Evolutionary conservation across 1,284 basidiomycete species (phyloP), one percentile per base, ranked within the genome.

Genomic region (Marasmius fiardii): DNA sequence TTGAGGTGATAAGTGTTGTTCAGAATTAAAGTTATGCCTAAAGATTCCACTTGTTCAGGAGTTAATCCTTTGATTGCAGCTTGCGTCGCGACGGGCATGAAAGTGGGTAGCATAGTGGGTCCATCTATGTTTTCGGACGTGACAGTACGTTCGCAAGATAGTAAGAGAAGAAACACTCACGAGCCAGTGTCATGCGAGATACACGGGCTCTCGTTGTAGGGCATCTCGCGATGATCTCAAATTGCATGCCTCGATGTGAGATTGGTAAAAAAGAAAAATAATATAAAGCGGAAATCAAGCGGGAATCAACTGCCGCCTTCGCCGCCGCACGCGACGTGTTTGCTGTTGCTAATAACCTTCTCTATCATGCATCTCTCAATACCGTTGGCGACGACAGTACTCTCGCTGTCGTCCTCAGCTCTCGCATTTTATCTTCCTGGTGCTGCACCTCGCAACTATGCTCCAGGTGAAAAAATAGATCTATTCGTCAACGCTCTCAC

Each of bases 71-170:
- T 93, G 65, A 93, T 90, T 1, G 90, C 88, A 23, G 86, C 91
- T 68, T 93, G 92, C 3, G 91, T 93, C 3, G 90, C 92, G 5
- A 93, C 92, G 12, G 92, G 92, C 92, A 93, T 93, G 65, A 94
- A 93, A 0, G 92, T 92, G 0, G 92, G 92, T 10, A 93, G 73
- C 75, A 87, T 82, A 1, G 91, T 93, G 43, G 79, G 73, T 10
- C 88, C 90, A 74, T 93, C 90, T 89, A 63, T 23, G 51, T 45
- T 51, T 33, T 44, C 58, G 58, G 54, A 53, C 47, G 34, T 41
- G 18, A 50, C 54, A 55, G 8, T 3, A 37, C 5, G 35, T 52
- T 37, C 47, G 44, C 21, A 8, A 51, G 43, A 18, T n/a, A n/a
- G n/a, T n/a, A n/a, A n/a, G n/a, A 34, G 14, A 6, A 20, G 24